These are phyloP conservation scores for Phytophthora syringae DNA, from an alignment of 352 stramenopile species.

Conservation along the genomic window DNA sequence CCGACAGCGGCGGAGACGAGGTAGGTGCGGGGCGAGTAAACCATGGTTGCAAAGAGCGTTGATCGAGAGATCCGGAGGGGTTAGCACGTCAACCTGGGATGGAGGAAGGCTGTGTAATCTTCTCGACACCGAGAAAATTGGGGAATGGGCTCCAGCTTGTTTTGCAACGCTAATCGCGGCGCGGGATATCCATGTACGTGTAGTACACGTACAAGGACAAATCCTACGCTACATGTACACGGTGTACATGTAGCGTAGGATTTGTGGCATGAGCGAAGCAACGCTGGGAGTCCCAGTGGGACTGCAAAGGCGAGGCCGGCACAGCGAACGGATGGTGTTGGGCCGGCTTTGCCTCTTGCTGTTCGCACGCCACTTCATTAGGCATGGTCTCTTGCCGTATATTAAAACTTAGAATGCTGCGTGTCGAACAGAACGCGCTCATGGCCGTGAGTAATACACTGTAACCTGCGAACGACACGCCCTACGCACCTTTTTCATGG, in stretches of 20 bases:
- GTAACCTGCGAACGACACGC: constrained; percentile 5
- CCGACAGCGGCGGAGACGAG: constrained; percentile 24
- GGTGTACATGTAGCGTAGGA: constrained; percentile 2
- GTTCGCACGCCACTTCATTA: constrained; percentile 14
- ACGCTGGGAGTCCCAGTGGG: no score
- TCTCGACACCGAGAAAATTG: constrained; percentile 39
- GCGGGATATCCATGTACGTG: no score
- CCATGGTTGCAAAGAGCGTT: constrained; percentile 20
- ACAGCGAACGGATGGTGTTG: not conserved
- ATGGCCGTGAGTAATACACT: not conserved
- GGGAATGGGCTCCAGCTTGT: constrained; percentile 25
- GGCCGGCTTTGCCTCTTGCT: constrained; percentile 5
- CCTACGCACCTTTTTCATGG: not conserved
- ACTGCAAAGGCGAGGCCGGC: no score
- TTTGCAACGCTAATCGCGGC: not conserved
- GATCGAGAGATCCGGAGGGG: constrained; percentile 19
- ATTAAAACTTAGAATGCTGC: constrained; percentile 10
- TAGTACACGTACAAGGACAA: no score
- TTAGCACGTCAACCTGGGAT: constrained; percentile 29
- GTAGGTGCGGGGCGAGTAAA: constrained; percentile 35
- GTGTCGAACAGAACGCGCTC: constrained; percentile 2
- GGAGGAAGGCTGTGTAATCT: constrained; percentile 36
- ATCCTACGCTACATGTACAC: constrained; percentile 5
- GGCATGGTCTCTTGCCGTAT: constrained; percentile 3
- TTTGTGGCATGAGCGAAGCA: constrained; percentile 4